Evolutionary conservation across 2,329 filamentous ascomycete genomes (phyloP).

Genomic region (Lachnellula cervina): DNA sequence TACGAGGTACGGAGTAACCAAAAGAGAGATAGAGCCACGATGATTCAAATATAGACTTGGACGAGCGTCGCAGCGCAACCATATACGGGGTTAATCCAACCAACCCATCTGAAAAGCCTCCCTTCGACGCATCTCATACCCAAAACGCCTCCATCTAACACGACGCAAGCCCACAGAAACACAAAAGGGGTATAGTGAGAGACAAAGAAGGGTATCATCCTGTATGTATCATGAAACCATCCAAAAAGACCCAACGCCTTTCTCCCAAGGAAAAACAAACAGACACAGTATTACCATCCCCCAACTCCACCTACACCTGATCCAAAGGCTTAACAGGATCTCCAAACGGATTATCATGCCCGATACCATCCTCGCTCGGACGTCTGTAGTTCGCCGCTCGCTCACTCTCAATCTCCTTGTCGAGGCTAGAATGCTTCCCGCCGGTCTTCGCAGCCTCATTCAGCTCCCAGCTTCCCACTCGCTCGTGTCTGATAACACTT

Average conservation of each 20-base stretch:
- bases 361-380: conserved; percentile 24
- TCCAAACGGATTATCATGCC: conserved; percentile 23
- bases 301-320: conserved; percentile 16
- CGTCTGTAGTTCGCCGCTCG: conserved; percentile 22
- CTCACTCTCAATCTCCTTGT: conserved; percentile 19
- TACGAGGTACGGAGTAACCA: too few species aligned
- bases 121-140: background rate
- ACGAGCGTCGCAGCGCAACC: too few species aligned
- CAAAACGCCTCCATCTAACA: conserved; percentile 1
- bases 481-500: conserved; percentile 24
- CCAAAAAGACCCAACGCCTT: conserved; percentile 2
- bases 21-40: too few species aligned
- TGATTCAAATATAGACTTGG: too few species aligned
- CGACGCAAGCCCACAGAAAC: background rate
- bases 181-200: conserved; percentile 16
- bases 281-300: background rate
- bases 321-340: conserved; percentile 28
- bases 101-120: background rate
- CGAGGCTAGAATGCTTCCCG: conserved; percentile 11
- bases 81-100: background rate
- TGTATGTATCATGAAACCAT: conserved; percentile 6
- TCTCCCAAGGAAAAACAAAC: background rate
- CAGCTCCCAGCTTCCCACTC: conserved; percentile 33
- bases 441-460: conserved; percentile 12
- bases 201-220: conserved; percentile 26